Conservation (phyloP, 225 moss, liverwort and hornwort species). For the Bryum argenteum region DNA sequence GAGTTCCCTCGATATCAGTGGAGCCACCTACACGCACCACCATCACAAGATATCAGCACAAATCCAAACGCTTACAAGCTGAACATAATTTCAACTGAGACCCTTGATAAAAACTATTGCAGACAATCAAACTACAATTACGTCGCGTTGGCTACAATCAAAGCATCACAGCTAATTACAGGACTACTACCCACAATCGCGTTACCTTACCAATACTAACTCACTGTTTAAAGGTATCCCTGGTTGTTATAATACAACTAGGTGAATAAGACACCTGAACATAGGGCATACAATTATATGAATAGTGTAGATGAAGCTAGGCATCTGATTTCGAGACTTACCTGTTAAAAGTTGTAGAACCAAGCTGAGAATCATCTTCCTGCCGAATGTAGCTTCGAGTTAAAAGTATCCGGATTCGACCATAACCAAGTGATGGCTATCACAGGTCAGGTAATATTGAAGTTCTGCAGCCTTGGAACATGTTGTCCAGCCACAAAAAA, state of each 20-base stretch:
- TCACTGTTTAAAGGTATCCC: neutral
- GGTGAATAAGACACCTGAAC: neutral
- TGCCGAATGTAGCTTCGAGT: slow-evolving; percentile 9
- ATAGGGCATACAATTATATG: neutral
- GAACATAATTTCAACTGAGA: neutral
- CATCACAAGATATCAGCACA: neutral
- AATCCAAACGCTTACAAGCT: neutral
- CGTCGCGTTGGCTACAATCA: no score
- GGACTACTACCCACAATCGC: neutral
- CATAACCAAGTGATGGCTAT: slow-evolving; percentile 28
- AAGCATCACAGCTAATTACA: neutral
- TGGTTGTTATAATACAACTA: neutral
- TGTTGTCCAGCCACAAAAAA: slow-evolving; percentile 1
- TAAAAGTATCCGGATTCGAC: slow-evolving; percentile 8
- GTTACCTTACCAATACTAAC: neutral
- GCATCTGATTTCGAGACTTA: neutral
- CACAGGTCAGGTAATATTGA: slow-evolving; percentile 9
- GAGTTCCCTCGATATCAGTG: slow-evolving; percentile 11
- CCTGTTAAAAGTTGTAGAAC: slow-evolving; percentile 15
- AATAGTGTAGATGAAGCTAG: neutral
- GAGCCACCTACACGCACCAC: slow-evolving; percentile 33
- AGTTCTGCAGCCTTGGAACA: neutral
- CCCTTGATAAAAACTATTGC: no score
- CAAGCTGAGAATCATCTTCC: neutral
- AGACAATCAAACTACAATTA: neutral